A percentile compares a stretch with the other conserved stretches of the same genome.
Conservation (phyloP, 202 grass and related monocot genomes). For the Eragrostis tef region DNA sequence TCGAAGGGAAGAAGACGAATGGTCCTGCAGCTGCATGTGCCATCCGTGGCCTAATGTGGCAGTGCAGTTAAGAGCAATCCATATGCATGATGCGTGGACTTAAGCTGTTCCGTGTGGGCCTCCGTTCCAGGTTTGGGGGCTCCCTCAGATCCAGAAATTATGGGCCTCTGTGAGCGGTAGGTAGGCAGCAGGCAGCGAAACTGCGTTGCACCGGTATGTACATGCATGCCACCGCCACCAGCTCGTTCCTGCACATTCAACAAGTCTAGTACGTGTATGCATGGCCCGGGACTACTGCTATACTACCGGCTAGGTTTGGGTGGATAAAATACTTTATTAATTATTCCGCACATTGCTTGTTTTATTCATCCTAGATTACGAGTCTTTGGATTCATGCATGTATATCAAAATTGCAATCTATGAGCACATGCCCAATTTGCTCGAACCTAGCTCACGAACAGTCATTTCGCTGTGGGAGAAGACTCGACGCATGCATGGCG, state of each 20-base stretch:
- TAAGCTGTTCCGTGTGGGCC: conserved; percentile 4
- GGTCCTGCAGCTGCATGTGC: conserved; percentile 28
- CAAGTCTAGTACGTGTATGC: too few relatives aligned
- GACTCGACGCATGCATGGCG: conserved; percentile 9
- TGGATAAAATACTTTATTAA: too few relatives aligned
- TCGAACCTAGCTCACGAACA: background rate
- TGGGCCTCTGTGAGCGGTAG: conserved; percentile 8
- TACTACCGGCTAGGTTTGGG: too few relatives aligned
- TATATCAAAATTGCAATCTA: too few relatives aligned
- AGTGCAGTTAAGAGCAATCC: background rate
- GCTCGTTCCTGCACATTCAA: too few relatives aligned
- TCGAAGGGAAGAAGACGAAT: too few relatives aligned
- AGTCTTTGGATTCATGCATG: too few relatives aligned
- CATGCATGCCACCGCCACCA: too few relatives aligned
- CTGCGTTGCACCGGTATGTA: background rate
- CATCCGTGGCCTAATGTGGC: background rate
- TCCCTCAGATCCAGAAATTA: conserved; percentile 41
- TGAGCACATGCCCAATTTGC: too few relatives aligned
- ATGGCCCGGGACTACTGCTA: too few relatives aligned
- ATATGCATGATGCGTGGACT: background rate
- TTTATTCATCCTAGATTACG: too few relatives aligned
- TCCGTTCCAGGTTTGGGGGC: background rate
- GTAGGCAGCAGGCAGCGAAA: background rate
- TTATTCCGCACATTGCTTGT: too few relatives aligned
- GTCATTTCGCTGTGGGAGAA: conserved; percentile 1